Percentiles rank a stretch among this genome's conserved stretches.
Evolutionary conservation across 768 basidiomycete genomes (phyloP).

Genomic region (Gautieria morchelliformis): DNA sequence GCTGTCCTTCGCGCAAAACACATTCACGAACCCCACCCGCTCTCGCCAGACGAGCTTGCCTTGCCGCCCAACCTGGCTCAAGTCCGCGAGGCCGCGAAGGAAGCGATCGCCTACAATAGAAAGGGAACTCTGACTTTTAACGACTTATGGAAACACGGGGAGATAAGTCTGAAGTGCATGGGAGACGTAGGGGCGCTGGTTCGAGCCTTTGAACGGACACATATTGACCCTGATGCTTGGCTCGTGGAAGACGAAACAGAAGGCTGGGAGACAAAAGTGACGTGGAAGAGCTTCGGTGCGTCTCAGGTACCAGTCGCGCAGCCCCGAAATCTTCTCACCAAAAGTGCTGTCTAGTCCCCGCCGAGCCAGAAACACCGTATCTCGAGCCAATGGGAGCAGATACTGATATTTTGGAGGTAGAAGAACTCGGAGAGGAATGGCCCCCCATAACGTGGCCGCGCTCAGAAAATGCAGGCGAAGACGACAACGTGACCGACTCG

Average conservation of each 20-base stretch:
- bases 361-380: background rate
- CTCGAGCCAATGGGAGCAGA: background rate
- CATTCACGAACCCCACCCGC: slow-evolving; percentile 40
- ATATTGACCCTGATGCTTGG: slow-evolving; percentile 1
- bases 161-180: slow-evolving; percentile 2
- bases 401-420: background rate
- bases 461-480: background rate
- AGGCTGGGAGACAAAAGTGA: slow-evolving; percentile 1
- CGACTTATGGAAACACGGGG: background rate
- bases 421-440: background rate
- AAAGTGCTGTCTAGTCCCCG: background rate
- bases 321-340: background rate
- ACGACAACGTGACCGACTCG: background rate
- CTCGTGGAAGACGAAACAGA: background rate
- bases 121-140: background rate
- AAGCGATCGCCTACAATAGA: background rate
- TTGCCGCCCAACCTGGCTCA: slow-evolving; percentile 3
- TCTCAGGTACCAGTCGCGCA: background rate
- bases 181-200: background rate
- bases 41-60: slow-evolving; percentile 35
- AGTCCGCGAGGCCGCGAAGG: background rate
- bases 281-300: slow-evolving; percentile 3
- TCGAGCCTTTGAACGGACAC: background rate
- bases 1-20: slow-evolving; percentile 28
- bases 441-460: background rate